phyloP scores from a whole-genome alignment of 2,329 filamentous ascomycete species.

The Monosporascus sp. region DNA sequence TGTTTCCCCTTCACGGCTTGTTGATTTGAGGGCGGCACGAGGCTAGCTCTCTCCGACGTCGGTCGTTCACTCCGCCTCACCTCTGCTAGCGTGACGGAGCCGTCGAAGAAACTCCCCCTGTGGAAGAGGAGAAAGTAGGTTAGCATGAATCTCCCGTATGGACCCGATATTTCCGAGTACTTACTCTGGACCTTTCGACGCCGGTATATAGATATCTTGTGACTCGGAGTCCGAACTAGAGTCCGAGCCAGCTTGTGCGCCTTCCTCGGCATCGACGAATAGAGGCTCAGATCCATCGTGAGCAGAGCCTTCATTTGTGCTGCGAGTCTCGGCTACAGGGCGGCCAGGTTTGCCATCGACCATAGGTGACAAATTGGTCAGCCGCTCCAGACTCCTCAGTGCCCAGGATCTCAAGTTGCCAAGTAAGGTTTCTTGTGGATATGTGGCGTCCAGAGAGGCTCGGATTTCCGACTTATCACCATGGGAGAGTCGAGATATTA shows the following conservation, averaged over 20 bases:
- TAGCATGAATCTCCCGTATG: slow-evolving; percentile 5
- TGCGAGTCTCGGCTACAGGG: too few species aligned
- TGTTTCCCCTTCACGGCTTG: slow-evolving; percentile 6
- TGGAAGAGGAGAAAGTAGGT: slow-evolving; percentile 3
- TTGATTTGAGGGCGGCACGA: slow-evolving; percentile 7
- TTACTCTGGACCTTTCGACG: slow-evolving; percentile 10
- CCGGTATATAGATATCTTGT: slow-evolving; percentile 14
- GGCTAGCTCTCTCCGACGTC: not conserved
- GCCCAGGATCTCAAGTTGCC: slow-evolving; percentile 17
- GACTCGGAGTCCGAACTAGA: slow-evolving; percentile 15
- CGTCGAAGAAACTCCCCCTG: slow-evolving; percentile 21
- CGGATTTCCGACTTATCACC: slow-evolving; percentile 1
- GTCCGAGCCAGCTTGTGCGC: slow-evolving; percentile 7
- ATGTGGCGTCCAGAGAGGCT: slow-evolving; percentile 6
- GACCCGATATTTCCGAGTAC: slow-evolving; percentile 3
- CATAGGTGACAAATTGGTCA: slow-evolving; percentile 1
- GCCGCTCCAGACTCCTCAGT: slow-evolving; percentile 7
- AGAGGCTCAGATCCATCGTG: slow-evolving; percentile 8
- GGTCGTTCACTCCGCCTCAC: slow-evolving; percentile 13
- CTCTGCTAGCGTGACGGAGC: slow-evolving; percentile 12
- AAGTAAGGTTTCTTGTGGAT: slow-evolving; percentile 10
- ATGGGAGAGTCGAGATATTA: slow-evolving; percentile 7
- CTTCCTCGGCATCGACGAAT: slow-evolving; percentile 7
- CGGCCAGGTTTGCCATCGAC: not conserved
- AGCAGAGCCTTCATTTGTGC: not conserved